Conservation (phyloP, 2,329 filamentous ascomycete species). For the Cadophora sp. region DNA sequence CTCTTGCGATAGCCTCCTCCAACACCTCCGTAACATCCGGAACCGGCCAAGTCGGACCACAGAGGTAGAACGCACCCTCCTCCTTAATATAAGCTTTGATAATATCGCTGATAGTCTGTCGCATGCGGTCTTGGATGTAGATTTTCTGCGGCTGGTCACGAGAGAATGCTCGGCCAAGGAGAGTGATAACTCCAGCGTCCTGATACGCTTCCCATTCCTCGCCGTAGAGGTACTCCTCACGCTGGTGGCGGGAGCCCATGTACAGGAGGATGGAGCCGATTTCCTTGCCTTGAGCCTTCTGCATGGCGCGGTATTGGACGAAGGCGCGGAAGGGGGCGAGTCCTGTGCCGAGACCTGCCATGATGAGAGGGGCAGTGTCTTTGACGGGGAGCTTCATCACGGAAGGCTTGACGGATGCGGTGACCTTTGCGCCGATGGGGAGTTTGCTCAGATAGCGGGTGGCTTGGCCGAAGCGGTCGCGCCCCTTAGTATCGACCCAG, state of each 20-base stretch:
- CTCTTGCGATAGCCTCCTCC: conserved; percentile 84
- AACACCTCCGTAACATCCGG: conserved; percentile 94
- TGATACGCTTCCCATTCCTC: conserved; percentile 99
- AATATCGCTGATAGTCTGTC: conserved; percentile 83
- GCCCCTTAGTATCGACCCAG: conserved; percentile 89
- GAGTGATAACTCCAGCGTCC: conserved; percentile 92
- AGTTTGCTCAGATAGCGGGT: conserved; percentile 87
- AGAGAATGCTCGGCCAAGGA: conserved; percentile 92
- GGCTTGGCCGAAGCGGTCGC: conserved; percentile 90
- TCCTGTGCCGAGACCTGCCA: conserved; percentile 98
- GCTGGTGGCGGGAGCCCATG: conserved; percentile 95
- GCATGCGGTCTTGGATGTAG: conserved; percentile 98
- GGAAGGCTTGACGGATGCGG: conserved; percentile 94
- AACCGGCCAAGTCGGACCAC: conserved; percentile 97
- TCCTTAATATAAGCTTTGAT: conserved; percentile 85
- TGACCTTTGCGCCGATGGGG: conserved; percentile 77
- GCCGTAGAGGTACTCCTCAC: conserved; percentile 97
- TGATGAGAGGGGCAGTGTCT: conserved; percentile 92
- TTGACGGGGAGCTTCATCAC: conserved; percentile 97
- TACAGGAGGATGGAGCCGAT: conserved; percentile 94
- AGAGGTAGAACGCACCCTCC: conserved; percentile 94
- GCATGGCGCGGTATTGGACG: conserved; percentile 96
- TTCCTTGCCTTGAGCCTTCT: conserved; percentile 95
- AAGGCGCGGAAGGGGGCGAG: conserved; percentile 99
- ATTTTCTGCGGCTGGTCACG: conserved; percentile 98